Evolutionary conservation across 495 filamentous ascomycete genomes (phyloP), one percentile per base, ranked within the genome.

Genomic region (Cercophora sp.): DNA sequence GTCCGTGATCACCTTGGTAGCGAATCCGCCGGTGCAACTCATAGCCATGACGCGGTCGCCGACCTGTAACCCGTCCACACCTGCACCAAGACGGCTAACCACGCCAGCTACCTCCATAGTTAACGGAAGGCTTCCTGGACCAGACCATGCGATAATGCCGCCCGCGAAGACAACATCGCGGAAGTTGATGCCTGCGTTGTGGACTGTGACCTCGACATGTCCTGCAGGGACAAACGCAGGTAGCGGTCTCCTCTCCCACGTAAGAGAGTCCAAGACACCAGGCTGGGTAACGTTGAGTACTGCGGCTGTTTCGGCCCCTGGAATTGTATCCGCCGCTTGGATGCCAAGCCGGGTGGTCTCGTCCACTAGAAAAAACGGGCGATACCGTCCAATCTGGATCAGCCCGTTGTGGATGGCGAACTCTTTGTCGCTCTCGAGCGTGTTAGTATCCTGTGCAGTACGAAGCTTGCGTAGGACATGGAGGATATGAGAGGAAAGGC

Each of bases 41-140:
- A 36, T 3, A 3, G 32, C 32, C 32, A 36, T 36, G 32, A 36
- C 32, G 3, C 32, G 32, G 32, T 36, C 32, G 3, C 32, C 32
- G 2, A 36, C 13, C 29, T 32, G 29, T 16, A 36, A 13, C 32
- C 9, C 32, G 3, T 36, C 32, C 9, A 27, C 15, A 10, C 31
- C 25, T 16, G 80, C 52, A n/a, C 80, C 79, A 4, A 83, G 65
- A 0, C 72, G 75, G 4, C 72, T 76, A 0, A 83, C 71, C 27
- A 73, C 57, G 3, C 65, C 59, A 36, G 32, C 32, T 3, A 36
- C 9, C 9, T 36, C 32, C 32, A 36, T 36, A 3, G 3, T 10
- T 16, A 36, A 10, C 32, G 32, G 1, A 57, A 47, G 18, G 27
- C 29, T 39, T 52, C 54, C 39, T 29, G 8, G 24, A 37, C 54